Conservation (phyloP, 345 rosid genomes). For the Lenwebbia sp. region DNA sequence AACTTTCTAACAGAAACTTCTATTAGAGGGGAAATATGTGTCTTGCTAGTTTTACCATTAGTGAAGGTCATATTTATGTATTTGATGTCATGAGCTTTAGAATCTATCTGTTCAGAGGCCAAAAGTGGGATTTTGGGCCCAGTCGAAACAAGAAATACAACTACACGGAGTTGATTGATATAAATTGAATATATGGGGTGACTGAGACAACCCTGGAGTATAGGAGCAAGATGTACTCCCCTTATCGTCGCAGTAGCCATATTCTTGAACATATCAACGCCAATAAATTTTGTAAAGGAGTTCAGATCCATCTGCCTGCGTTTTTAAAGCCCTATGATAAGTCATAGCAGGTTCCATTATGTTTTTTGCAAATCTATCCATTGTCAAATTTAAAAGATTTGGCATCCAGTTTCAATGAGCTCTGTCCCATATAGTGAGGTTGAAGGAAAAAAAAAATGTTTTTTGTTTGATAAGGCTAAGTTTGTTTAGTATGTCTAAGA, state of each 20-base stretch:
- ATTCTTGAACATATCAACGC: neutral
- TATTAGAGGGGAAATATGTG: neutral
- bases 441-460: neutral
- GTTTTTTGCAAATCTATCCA: neutral
- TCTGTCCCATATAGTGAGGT: neutral
- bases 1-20: neutral
- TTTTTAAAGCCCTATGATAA: neutral
- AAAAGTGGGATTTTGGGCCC: neutral
- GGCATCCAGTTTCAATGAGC: neutral
- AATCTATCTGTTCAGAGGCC: neutral
- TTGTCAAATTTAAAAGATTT: neutral
- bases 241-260: neutral
- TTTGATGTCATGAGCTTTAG: neutral
- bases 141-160: neutral
- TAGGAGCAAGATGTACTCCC: neutral
- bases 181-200: neutral
- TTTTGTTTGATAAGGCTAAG: neutral
- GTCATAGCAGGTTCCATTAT: neutral
- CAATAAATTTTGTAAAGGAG: neutral
- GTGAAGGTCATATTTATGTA: neutral
- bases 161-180: neutral
- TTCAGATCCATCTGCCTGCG: neutral
- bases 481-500: neutral
- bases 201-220: neutral
- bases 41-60: neutral